Evolutionary conservation across 805 yeast genomes (phyloP).

Genomic region (Cyberlindnera saturnus): DNA sequence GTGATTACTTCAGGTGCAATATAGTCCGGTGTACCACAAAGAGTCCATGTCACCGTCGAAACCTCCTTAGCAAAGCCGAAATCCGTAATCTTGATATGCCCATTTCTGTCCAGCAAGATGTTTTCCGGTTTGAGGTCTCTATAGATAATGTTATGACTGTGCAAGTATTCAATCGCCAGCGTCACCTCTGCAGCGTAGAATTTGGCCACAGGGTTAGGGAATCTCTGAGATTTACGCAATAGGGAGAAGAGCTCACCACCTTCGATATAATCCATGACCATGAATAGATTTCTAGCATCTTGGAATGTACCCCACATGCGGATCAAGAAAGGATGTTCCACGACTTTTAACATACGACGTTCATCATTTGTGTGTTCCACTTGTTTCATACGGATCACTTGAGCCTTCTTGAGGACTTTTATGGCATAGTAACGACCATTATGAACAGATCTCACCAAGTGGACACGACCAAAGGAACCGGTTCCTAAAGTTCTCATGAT

Average conservation of each 20-base stretch:
- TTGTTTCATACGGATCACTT: constrained; percentile 88
- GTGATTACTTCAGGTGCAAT: constrained; percentile 95
- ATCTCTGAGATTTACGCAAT: constrained; percentile 80
- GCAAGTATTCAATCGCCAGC: constrained; percentile 82
- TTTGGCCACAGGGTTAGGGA: constrained; percentile 94
- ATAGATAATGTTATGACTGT: constrained; percentile 77
- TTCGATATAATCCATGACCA: constrained; percentile 96
- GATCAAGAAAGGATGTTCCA: constrained; percentile 84
- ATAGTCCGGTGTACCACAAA: constrained; percentile 95
- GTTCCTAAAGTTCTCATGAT: constrained; percentile 88
- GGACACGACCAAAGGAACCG: constrained; percentile 94
- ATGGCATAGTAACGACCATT: constrained; percentile 92
- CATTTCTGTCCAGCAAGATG: constrained; percentile 78
- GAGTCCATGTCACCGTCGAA: constrained; percentile 84
- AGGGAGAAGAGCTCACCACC: constrained; percentile 91
- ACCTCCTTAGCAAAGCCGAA: constrained; percentile 95
- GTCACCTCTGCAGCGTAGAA: constrained; percentile 91
- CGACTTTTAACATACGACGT: constrained; percentile 78
- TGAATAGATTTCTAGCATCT: constrained; percentile 74
- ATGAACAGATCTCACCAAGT: constrained; percentile 79
- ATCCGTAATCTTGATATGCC: constrained; percentile 88
- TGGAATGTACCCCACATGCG: constrained; percentile 98
- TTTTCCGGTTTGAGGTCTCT: constrained; percentile 94
- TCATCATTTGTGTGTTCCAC: constrained; percentile 96
- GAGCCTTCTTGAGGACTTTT: constrained; percentile 80